Base-by-base conservation (phyloP, 495 filamentous ascomycete species). In the Penicillium paradoxum region DNA sequence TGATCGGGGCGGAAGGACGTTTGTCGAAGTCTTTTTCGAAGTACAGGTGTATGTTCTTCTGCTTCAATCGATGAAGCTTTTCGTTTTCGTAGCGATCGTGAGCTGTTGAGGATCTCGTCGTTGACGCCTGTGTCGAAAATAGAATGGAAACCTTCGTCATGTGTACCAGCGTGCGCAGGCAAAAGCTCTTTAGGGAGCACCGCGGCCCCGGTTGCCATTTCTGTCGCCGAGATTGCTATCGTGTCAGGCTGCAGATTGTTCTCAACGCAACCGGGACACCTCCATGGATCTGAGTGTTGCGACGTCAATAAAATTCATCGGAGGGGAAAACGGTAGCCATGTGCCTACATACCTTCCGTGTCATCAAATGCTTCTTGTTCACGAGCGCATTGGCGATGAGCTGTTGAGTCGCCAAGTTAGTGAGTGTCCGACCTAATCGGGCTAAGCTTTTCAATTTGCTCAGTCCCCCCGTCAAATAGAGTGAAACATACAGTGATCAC, bases 361-460 rank as follows among this genome's bases (percentile, higher is more conserved):
- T 83, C 73, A 44, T 78, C 77, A 59, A 95, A 74, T 37, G 88
- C 85, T 48, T 84, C 83, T 60, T 83, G 83, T 64, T 86, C 83
- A 57, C 90, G 85, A 53, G 91, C 93, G 71, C 92, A 97, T 82
- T 97, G 88, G 62, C 88, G 84, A 78, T 97, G 92, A 52, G 92
- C 92, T 76, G 51, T 62, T 55, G 59, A 55, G 51, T 54, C 55
- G 56, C 63, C 62, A 59, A 60, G 64, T 70, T 59, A 75, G 74
- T 51, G 54, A 66, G 32, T 48, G 58, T 63, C 63, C 49, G 49
- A 65, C 63, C 59, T 37, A 58, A 53, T 54, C 14, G 32, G 55
- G 45, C 59, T 54, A 64, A 59, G 47, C 46, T 48, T 37, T 36
- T 17, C 42, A 65, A 52, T 60, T 54, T 39, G 55, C 45, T 52